Conservation (phyloP, 2,329 filamentous ascomycete species). For the Claviceps quebecensis region DNA sequence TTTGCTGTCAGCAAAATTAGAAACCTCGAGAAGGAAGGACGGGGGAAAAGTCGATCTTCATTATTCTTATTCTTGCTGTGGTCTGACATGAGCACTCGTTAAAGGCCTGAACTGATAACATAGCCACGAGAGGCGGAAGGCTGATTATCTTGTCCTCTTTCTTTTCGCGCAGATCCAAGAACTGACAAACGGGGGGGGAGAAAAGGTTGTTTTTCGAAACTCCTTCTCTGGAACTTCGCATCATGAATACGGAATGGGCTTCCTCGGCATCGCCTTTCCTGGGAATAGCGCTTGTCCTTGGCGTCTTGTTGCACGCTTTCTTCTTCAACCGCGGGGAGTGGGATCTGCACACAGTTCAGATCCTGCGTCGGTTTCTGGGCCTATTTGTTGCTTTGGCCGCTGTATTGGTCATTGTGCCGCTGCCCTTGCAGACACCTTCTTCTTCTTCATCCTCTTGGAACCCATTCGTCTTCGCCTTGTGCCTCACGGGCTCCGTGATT, state of each 20-base stretch:
- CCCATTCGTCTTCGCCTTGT: background rate
- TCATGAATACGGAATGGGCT: background rate
- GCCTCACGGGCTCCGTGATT: background rate
- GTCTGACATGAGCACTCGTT: too few species aligned
- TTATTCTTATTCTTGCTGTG: too few species aligned
- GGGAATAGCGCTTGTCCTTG: conserved; percentile 20
- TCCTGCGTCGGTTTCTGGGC: background rate
- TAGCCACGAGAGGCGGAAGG: too few species aligned
- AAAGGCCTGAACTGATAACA: too few species aligned
- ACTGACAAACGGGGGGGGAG: too few species aligned
- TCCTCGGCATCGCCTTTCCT: background rate
- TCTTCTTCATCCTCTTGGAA: background rate
- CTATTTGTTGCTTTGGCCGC: background rate
- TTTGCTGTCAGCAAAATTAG: too few species aligned
- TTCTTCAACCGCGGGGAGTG: conserved; percentile 15
- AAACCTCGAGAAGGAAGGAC: too few species aligned
- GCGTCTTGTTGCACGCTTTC: conserved; percentile 8
- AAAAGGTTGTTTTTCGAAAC: background rate
- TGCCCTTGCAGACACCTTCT: background rate
- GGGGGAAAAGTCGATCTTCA: too few species aligned
- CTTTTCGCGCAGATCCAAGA: background rate
- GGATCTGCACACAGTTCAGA: conserved; percentile 9
- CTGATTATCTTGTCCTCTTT: background rate
- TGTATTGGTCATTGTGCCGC: background rate
- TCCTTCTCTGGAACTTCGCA: background rate